Conservation (phyloP, 495 filamentous ascomycete species). For the Penicillium desertorum region DNA sequence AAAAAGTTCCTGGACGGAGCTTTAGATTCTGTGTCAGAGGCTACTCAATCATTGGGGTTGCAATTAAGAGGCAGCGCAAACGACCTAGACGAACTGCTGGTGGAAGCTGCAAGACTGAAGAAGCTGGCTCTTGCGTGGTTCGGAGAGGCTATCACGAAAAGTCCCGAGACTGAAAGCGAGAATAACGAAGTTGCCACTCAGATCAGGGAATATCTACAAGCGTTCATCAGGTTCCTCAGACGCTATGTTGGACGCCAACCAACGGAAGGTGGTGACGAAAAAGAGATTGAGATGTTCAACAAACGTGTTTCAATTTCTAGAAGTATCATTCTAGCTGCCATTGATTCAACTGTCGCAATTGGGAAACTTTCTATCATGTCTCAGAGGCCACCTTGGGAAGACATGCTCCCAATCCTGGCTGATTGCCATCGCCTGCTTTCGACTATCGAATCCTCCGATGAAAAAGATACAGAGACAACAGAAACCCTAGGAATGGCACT, state of each 20-base stretch:
- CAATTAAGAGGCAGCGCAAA: constrained; percentile 59
- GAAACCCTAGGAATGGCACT: constrained; percentile 32
- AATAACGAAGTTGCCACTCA: constrained; percentile 24
- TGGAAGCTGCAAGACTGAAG: constrained; percentile 61
- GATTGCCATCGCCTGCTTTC: constrained; percentile 43
- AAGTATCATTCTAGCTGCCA: constrained; percentile 42
- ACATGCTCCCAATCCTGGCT: constrained; percentile 36
- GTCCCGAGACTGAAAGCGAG: constrained; percentile 15
- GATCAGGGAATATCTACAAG: constrained; percentile 41
- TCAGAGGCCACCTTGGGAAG: constrained; percentile 41
- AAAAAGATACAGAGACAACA: constrained; percentile 22
- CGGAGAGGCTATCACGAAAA: constrained; percentile 38
- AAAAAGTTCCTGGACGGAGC: constrained; percentile 22
- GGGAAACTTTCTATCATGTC: constrained; percentile 45
- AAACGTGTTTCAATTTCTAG: constrained; percentile 33
- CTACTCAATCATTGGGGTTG: constrained; percentile 53
- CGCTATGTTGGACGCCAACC: constrained; percentile 46
- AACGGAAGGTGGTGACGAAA: constrained; percentile 30
- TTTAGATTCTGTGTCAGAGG: constrained; percentile 32
- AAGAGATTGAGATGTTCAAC: constrained; percentile 34
- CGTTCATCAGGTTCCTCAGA: constrained; percentile 45
- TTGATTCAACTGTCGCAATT: constrained; percentile 44
- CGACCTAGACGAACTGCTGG: constrained; percentile 70
- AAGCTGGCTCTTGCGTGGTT: constrained; percentile 59
- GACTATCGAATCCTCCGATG: constrained; percentile 35